Evolutionary conservation across 257 asterid species (phyloP).

Genomic region (Solanum lignicaule): DNA sequence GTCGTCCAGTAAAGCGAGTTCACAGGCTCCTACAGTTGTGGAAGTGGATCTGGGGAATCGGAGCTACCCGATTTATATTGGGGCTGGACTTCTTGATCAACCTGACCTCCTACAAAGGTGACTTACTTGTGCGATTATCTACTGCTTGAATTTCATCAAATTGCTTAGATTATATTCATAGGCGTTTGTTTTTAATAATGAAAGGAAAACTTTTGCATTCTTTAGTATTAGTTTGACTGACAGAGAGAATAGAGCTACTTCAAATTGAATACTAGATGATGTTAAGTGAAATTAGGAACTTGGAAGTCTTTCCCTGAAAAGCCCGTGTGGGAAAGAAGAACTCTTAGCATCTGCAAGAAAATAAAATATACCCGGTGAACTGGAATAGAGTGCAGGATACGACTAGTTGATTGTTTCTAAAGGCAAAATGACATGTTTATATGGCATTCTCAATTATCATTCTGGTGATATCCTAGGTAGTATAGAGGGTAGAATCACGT

Average conservation of each 20-base stretch:
- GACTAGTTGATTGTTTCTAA: neutral
- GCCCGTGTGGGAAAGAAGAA: neutral
- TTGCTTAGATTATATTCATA: neutral
- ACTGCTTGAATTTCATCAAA: neutral
- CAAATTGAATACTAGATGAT: neutral
- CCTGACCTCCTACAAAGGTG: slow-evolving; percentile 84
- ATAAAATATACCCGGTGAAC: neutral
- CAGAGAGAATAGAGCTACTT: neutral
- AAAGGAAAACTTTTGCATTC: neutral
- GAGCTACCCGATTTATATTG: slow-evolving; percentile 97
- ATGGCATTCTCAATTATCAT: neutral
- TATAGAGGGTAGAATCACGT: neutral
- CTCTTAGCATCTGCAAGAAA: neutral
- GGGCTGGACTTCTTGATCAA: slow-evolving; percentile 78
- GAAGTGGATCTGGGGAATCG: slow-evolving; percentile 91
- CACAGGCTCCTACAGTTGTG: slow-evolving; percentile 45
- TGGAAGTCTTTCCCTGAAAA: neutral
- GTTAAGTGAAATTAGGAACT: neutral
- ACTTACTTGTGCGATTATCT: neutral
- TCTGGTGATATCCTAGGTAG: neutral
- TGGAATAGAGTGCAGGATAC: neutral
- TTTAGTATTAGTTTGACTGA: neutral
- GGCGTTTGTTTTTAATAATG: neutral
- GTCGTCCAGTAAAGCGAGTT: slow-evolving; percentile 27
- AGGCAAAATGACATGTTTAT: neutral